These are phyloP conservation scores for Rosa multiflora DNA, from an alignment of 306 rosid species.

Conservation along the genomic window DNA sequence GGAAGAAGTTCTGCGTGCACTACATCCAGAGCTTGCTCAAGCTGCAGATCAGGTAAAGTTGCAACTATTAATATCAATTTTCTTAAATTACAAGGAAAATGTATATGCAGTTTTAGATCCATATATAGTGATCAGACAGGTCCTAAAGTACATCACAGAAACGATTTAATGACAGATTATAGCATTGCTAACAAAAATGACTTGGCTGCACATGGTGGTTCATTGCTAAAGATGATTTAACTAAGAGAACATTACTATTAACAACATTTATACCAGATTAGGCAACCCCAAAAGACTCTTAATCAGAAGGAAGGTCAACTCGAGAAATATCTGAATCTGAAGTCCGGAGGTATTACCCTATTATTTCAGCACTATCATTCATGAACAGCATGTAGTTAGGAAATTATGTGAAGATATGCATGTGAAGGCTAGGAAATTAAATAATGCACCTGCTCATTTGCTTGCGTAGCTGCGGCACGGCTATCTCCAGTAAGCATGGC, in stretches of 20 bases:
- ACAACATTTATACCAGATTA: not conserved
- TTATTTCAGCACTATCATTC: not conserved
- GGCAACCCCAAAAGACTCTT: not conserved
- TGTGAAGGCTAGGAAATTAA: slow-evolving; percentile 1
- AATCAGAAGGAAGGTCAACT: not conserved
- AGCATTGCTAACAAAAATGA: not conserved
- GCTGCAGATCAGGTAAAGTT: slow-evolving; percentile 52
- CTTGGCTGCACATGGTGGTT: not conserved
- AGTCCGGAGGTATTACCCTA: not conserved
- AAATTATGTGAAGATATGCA: not conserved
- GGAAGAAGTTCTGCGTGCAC: slow-evolving; percentile 90
- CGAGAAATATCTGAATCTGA: not conserved
- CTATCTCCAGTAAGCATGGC: slow-evolving; percentile 92
- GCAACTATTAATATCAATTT: not conserved
- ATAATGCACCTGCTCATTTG: slow-evolving; percentile 67
- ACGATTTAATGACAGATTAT: not conserved
- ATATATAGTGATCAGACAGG: not conserved
- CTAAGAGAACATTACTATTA: not conserved
- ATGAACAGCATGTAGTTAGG: not conserved
- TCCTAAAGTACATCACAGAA: not conserved
- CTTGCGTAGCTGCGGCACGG: slow-evolving; percentile 70
- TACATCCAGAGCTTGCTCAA: slow-evolving; percentile 57
- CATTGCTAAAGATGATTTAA: not conserved
- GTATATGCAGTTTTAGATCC: not conserved
- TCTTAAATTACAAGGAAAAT: not conserved